Percentiles rank a stretch among this genome's conserved stretches.
These are phyloP conservation scores for Scenedesmus sp. DNA, from an alignment of 163 green algal species.

Conservation along the genomic window DNA sequence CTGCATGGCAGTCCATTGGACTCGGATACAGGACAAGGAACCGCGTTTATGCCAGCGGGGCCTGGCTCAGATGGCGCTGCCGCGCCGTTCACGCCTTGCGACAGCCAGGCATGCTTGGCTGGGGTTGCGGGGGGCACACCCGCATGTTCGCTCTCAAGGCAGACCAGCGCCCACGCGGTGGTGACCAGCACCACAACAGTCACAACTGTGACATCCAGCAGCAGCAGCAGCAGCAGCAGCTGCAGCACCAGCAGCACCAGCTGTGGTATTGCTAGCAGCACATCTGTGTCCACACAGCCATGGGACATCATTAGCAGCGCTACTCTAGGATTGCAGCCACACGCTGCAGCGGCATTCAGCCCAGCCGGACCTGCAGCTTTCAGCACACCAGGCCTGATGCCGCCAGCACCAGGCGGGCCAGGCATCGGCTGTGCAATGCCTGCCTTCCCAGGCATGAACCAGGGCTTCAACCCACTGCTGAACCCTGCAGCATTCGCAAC, in stretches of 20 bases:
- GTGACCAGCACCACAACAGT: not conserved
- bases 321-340: not conserved
- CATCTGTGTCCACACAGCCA: not conserved
- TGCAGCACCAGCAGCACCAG: not conserved
- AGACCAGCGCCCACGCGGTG: not conserved
- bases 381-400: too few species aligned
- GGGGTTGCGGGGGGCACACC: not conserved
- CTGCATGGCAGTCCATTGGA: not conserved
- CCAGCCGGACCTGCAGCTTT: too few species aligned
- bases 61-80: not conserved
- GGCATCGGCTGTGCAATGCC: not conserved
- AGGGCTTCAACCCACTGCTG: not conserved
- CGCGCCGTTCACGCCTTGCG: too few species aligned
- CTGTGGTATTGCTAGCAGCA: not conserved
- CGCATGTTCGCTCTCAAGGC: not conserved
- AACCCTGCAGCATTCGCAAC: not conserved
- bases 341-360: not conserved
- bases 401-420: not conserved
- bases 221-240: slow-evolving; percentile 3
- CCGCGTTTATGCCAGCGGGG: too few species aligned
- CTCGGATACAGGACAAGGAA: too few species aligned
- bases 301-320: not conserved
- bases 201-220: not conserved
- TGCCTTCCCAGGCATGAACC: not conserved
- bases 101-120: not conserved